Evolutionary conservation across 805 yeast species (phyloP).

Genomic region (Cyberlindnera veronae): DNA sequence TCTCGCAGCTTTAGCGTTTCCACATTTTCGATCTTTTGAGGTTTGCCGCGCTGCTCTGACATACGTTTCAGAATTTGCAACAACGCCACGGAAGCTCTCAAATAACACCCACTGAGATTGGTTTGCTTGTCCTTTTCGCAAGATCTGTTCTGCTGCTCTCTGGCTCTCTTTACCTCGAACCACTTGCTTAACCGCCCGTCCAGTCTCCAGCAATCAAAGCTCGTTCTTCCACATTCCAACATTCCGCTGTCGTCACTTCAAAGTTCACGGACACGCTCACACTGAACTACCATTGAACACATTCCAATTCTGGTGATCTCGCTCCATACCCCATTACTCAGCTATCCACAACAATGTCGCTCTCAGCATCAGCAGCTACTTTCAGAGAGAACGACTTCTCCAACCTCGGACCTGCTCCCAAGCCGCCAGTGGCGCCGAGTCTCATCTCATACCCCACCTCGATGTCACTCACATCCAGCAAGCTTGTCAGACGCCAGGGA

Average conservation of each 20-base stretch:
- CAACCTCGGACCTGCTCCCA: constrained; percentile 55
- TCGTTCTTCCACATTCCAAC: constrained; percentile 3
- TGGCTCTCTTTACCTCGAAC: too few relatives aligned
- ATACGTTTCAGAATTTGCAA: neutral
- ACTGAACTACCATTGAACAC: neutral
- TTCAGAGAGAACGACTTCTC: constrained; percentile 44
- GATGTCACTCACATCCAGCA: constrained; percentile 27
- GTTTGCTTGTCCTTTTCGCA: too few relatives aligned
- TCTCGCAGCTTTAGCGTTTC: too few relatives aligned
- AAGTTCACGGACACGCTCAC: too few relatives aligned
- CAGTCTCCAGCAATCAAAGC: neutral
- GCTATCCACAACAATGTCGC: too few relatives aligned
- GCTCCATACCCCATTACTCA: too few relatives aligned
- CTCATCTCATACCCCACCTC: constrained; percentile 31
- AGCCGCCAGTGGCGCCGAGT: constrained; percentile 40
- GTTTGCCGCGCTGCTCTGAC: neutral
- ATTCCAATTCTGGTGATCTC: too few relatives aligned
- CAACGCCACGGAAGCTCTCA: too few relatives aligned
- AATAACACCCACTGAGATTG: too few relatives aligned
- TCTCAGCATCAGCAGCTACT: constrained; percentile 42
- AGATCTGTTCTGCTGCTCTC: too few relatives aligned
- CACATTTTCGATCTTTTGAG: neutral
- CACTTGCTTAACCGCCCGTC: neutral
- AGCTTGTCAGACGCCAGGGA: constrained; percentile 47
- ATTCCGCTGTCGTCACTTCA: too few relatives aligned